These are phyloP conservation scores for Stipa capillata DNA, from an alignment of 176 grass and related monocot genomes.

Conservation along the genomic window DNA sequence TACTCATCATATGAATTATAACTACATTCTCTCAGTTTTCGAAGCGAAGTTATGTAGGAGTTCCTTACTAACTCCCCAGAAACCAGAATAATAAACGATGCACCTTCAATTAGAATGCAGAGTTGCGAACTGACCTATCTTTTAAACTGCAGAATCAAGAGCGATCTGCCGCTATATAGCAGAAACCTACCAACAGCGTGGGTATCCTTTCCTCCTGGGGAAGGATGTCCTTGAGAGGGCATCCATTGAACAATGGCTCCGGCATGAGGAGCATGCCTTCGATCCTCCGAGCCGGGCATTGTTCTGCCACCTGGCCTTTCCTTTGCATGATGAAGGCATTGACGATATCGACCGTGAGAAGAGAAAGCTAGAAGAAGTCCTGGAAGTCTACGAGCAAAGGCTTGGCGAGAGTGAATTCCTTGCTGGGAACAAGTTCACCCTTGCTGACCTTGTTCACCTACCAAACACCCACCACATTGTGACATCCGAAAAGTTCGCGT, in stretches of 20 bases:
- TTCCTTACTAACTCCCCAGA: not conserved
- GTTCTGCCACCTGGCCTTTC: slow-evolving; percentile 71
- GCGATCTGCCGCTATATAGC: slow-evolving; percentile 74
- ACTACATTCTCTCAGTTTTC: not conserved
- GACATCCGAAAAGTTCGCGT: slow-evolving; percentile 28
- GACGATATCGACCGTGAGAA: slow-evolving; percentile 17
- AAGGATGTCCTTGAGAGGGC: slow-evolving; percentile 82
- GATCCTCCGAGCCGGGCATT: slow-evolving; percentile 70
- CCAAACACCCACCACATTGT: slow-evolving; percentile 52
- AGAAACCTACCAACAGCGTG: slow-evolving; percentile 50
- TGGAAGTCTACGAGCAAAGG: slow-evolving; percentile 75
- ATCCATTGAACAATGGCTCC: slow-evolving; percentile 94
- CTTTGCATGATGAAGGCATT: slow-evolving; percentile 3
- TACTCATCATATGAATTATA: not conserved
- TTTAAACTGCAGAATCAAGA: slow-evolving; percentile 68
- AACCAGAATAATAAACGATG: not conserved
- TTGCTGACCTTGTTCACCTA: slow-evolving; percentile 74
- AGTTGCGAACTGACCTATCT: slow-evolving; percentile 11
- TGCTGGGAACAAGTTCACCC: slow-evolving; percentile 70
- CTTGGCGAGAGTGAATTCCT: slow-evolving; percentile 55
- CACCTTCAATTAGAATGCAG: not conserved
- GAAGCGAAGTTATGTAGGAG: not conserved
- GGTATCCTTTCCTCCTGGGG: slow-evolving; percentile 72
- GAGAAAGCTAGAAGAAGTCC: slow-evolving; percentile 55
- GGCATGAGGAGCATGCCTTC: slow-evolving; percentile 83